Evolutionary conservation across 805 yeast genomes (phyloP).

Genomic region (Ogataea ganodermae): DNA sequence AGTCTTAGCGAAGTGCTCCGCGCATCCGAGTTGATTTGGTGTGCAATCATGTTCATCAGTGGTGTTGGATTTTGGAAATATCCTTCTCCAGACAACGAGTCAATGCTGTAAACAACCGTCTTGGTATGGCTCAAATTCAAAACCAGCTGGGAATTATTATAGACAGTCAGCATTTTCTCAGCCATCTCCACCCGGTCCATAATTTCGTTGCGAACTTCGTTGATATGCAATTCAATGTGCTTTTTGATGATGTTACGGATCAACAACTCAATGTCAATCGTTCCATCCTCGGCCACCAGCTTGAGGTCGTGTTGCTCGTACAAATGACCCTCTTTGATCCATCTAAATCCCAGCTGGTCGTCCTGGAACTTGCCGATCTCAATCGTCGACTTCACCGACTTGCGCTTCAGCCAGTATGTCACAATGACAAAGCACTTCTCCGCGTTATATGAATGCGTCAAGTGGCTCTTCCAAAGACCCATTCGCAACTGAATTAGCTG

Average conservation of each 20-base stretch:
- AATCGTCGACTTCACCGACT: constrained; percentile 51
- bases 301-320: constrained; percentile 26
- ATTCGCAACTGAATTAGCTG: constrained; percentile 54
- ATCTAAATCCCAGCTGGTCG: constrained; percentile 53
- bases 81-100: constrained; percentile 41
- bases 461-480: constrained; percentile 58
- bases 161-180: constrained; percentile 33
- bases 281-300: constrained; percentile 37
- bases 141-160: constrained; percentile 28
- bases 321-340: constrained; percentile 59
- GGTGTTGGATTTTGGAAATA: constrained; percentile 50
- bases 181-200: constrained; percentile 31
- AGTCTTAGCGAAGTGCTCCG: constrained; percentile 36
- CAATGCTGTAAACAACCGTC: constrained; percentile 34
- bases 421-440: constrained; percentile 55
- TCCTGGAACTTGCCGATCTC: constrained; percentile 59
- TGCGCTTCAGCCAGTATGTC: constrained; percentile 64
- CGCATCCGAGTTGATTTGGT: constrained; percentile 33
- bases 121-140: constrained; percentile 33
- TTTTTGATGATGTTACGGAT: constrained; percentile 40
- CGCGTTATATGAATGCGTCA: constrained; percentile 59
- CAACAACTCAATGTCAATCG: constrained; percentile 40
- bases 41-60: constrained; percentile 36
- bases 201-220: constrained; percentile 34
- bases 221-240: constrained; percentile 42